Evolutionary conservation across 2,329 filamentous ascomycete species (phyloP), one percentile per base, ranked within the genome.

Genomic region (Exophiala calicioides): DNA sequence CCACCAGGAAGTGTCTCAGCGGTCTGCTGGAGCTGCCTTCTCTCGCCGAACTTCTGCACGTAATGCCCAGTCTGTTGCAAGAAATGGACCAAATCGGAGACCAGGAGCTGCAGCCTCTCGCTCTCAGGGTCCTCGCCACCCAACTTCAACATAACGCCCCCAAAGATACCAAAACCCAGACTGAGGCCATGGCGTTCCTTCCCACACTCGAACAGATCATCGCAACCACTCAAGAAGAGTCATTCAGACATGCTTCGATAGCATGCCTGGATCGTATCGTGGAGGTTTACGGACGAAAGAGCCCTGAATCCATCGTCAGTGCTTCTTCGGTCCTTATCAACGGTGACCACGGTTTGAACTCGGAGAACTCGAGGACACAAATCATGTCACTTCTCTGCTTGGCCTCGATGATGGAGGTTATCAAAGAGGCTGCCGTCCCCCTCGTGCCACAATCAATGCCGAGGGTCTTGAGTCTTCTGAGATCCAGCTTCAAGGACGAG

Each of bases 221-320:
- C 49, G 76, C 84, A 44, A 79, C 85, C 38, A 85, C 86, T 5
- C 73, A 78, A 23, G 84, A 93, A 56, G 79, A 85, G 42, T 76
- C 82, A 20, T 85, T 93, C 65, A 90, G 91, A 68, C 85, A 90
- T 60, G 89, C 88, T 8, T 88, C 90, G 1, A 84, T 98, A 52
- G 83, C 84, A 26, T 97, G 91, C 59, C 85, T 97, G 33, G 90
- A 96, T 69, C 88, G 88, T 66, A 94, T 98, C 53, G 81, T 88
- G 2, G 90, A 96, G 68, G 91, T 91, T 65, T 97, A 95, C 65
- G 94, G 93, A 57, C 94, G 93, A 74, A 94, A 90, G 65, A 88
- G 95, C 61, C 76, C 86, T 1, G 81, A 86, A 57, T 84, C 82
- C 33, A 86, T 95, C 33, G 77, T 86, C 19, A 79, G 80, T 3